phyloP scores from a whole-genome alignment of 23 red algal genomes.

The Agarophyton chilense region DNA sequence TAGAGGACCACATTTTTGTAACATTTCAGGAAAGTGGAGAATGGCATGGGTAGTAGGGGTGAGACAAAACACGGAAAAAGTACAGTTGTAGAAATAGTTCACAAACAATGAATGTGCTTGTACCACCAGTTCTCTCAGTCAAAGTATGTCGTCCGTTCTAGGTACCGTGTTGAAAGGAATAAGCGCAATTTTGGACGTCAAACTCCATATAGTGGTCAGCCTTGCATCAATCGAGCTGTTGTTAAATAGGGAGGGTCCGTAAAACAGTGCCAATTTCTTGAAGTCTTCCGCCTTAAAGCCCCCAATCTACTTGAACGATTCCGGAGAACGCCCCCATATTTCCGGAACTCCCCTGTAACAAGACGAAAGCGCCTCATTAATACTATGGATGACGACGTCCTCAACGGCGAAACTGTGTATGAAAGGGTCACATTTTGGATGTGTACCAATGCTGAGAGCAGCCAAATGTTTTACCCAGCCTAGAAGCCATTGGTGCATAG shows the following conservation, averaged over 20 bases:
- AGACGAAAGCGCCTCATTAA: too few relatives aligned
- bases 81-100: background rate
- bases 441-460: too few relatives aligned
- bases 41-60: constrained; percentile 3
- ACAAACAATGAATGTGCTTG: background rate
- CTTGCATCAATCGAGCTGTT: background rate
- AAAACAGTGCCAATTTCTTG: background rate
- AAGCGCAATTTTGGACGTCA: background rate
- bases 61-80: background rate
- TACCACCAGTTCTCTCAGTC: too few relatives aligned
- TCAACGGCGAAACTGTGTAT: too few relatives aligned
- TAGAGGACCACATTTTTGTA: background rate
- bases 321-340: too few relatives aligned
- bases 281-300: background rate
- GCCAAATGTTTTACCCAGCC: background rate
- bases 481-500: background rate
- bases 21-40: constrained; percentile 9
- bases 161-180: too few relatives aligned
- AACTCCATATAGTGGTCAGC: background rate
- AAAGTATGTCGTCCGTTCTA: too few relatives aligned
- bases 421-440: too few relatives aligned
- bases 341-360: too few relatives aligned
- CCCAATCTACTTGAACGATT: too few relatives aligned
- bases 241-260: background rate
- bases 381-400: too few relatives aligned